Percentiles rank a stretch among this genome's conserved stretches.
phyloP scores from a whole-genome alignment of 345 rosid species.

The Sonneratia alba region DNA sequence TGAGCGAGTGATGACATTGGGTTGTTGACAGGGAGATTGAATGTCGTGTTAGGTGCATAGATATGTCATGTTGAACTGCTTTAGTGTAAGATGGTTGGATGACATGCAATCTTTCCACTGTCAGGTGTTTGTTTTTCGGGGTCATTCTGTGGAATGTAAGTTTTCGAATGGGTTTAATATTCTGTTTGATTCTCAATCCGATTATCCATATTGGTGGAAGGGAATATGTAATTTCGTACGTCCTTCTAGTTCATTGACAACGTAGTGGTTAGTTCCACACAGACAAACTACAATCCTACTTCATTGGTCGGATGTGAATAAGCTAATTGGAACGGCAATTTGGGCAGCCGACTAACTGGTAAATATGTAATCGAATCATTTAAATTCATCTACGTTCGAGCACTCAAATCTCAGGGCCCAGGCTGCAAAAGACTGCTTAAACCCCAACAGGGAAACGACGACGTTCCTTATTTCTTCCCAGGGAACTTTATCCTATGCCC shows the following conservation, averaged over 20 bases:
- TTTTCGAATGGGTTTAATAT: neutral
- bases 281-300: too few relatives aligned
- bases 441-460: neutral
- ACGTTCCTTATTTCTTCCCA: neutral
- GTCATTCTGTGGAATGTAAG: neutral
- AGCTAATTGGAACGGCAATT: too few relatives aligned
- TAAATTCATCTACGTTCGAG: too few relatives aligned
- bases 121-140: neutral
- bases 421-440: too few relatives aligned
- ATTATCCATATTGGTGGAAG: neutral
- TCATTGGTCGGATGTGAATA: too few relatives aligned
- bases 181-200: neutral
- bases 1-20: neutral
- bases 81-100: neutral
- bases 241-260: too few relatives aligned
- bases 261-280: too few relatives aligned
- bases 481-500: neutral
- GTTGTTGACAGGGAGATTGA: too few relatives aligned
- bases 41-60: neutral
- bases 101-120: neutral
- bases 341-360: too few relatives aligned
- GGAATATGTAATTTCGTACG: too few relatives aligned
- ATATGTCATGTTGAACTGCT: neutral
- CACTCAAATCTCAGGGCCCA: too few relatives aligned
- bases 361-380: too few relatives aligned